Base-by-base conservation (phyloP, 1,284 basidiomycete genomes). In the Ceratobasidium sp. region DNA sequence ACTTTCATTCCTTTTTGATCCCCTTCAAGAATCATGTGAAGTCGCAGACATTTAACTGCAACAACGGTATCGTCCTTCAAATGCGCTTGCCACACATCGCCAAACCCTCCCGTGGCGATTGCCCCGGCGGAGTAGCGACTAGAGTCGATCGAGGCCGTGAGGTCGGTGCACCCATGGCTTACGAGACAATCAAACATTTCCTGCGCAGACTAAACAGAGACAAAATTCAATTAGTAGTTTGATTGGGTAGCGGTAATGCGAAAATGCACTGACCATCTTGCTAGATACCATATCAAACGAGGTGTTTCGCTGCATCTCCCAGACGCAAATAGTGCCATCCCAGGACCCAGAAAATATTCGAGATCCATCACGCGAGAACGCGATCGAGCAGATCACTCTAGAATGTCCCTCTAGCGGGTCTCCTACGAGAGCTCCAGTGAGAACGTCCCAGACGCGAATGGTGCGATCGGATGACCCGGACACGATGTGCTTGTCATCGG, bases 301-400 rank as follows among this genome's bases (percentile, higher is more conserved):
- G 36, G 36, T 41, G 36, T 4, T 11, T 41, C 11, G 36, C 11
- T 4, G 36, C 11, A 11, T 41, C 11, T 29, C 3, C 48, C 48
- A 51, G 6, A 51, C 19, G 6, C 17, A 51, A 17, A 51, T 51
- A 24, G 48, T 51, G 7, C 48, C 48, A 24, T 51, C 48, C 19
- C 19, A 19, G 11, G 59, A 65, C 9, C 72, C 44, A 36, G 72
- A 73, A n/a, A 73, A 15, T 7, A 73, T 73, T 6, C 44, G 59
- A 8, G 24, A 1, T 9, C 72, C 60, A 56, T 73, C 72, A 0
- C 4, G 59, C 22, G 72, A 73, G 19, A 64, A 73, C 14, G 8
- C 72, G 1, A 73, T 41, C 17, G 41, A 65, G 24, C 17, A 19
- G 22, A 73, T 33, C 15, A 24, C 17, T 6, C 19, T 24, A 51